phyloP scores from a whole-genome alignment of 768 basidiomycete genomes.

The Lyophyllum decastes region DNA sequence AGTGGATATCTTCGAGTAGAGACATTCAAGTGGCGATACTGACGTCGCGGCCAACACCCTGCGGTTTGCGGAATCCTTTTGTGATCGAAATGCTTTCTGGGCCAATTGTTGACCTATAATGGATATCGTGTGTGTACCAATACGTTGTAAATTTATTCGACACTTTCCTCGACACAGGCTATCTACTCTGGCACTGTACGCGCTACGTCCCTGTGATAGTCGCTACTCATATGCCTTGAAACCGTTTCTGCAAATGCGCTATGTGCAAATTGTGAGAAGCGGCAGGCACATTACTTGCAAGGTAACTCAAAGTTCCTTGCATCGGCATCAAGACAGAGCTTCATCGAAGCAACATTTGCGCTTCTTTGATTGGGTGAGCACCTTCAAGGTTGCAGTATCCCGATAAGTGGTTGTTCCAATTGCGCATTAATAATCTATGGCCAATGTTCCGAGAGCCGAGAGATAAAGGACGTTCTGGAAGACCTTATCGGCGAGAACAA shows the following conservation, averaged over 20 bases:
- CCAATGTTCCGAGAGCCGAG: too few relatives aligned
- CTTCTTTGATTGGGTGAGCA: too few relatives aligned
- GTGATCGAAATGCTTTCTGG: background rate
- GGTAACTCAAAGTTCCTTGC: too few relatives aligned
- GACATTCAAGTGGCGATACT: background rate
- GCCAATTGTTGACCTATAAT: background rate
- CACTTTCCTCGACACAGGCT: background rate
- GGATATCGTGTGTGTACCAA: background rate
- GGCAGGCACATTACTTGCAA: too few relatives aligned
- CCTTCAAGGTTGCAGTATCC: too few relatives aligned
- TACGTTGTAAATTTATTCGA: background rate
- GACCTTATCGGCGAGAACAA: background rate
- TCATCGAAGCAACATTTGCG: background rate
- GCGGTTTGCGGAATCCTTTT: background rate
- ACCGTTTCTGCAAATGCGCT: too few relatives aligned
- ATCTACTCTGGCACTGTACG: too few relatives aligned
- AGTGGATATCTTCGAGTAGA: slow-evolving; percentile 62
- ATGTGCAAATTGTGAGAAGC: too few relatives aligned
- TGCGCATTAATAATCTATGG: too few relatives aligned
- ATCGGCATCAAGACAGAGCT: background rate
- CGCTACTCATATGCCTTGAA: too few relatives aligned
- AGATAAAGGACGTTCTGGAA: background rate
- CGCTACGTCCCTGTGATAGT: too few relatives aligned
- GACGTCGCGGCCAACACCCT: background rate
- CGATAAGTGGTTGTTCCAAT: too few relatives aligned